phyloP scores from a whole-genome alignment of 306 rosid species.

The Castanopsis chinensis region DNA sequence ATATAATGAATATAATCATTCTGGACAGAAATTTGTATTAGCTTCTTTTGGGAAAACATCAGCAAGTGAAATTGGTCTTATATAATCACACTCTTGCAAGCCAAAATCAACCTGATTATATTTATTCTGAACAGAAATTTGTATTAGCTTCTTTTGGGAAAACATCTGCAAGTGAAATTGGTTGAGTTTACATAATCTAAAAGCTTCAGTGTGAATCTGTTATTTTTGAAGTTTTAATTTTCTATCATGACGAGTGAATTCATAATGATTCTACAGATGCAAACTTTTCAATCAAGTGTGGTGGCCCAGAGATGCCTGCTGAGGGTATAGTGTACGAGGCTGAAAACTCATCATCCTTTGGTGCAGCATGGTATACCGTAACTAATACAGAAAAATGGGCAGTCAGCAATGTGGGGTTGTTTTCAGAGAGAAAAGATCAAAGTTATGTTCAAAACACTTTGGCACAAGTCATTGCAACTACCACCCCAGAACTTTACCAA shows the following conservation, averaged over 20 bases:
- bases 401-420: conserved; percentile 69
- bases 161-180: no score
- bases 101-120: no score
- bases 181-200: neutral
- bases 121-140: no score
- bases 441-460: conserved; percentile 9
- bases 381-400: conserved; percentile 59
- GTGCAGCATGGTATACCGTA: conserved; percentile 65
- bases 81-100: no score
- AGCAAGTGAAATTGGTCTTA: no score
- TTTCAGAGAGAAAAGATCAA: conserved; percentile 22
- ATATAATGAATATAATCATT: no score
- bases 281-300: conserved; percentile 65
- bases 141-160: no score
- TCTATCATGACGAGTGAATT: neutral
- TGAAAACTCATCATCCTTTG: conserved; percentile 51
- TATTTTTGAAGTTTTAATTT: neutral
- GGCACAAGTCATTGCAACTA: conserved; percentile 27
- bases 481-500: conserved; percentile 52
- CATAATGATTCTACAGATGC: conserved; percentile 44
- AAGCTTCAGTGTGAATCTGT: neutral
- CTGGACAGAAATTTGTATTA: no score
- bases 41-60: no score
- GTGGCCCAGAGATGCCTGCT: conserved; percentile 45
- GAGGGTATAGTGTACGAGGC: conserved; percentile 38